These are phyloP conservation scores for Ophiostoma piceae DNA, from an alignment of 2,329 filamentous ascomycete species.

Conservation along the genomic window DNA sequence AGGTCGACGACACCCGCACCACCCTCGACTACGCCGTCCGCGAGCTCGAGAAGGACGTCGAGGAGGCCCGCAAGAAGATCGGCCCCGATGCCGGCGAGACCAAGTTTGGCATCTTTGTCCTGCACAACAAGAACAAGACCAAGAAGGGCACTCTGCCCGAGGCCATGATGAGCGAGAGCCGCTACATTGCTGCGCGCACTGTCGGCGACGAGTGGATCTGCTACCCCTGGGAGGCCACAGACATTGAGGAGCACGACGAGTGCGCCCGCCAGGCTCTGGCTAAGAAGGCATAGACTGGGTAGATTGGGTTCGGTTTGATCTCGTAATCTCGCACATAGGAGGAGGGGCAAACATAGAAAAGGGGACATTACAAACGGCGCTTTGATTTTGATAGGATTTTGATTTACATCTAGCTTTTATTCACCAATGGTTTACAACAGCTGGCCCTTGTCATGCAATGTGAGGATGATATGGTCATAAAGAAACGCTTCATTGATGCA, in stretches of 20 bases:
- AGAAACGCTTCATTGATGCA: neutral
- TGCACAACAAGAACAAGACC: conserved; percentile 96
- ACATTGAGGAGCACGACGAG: conserved; percentile 88
- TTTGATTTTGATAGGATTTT: conserved; percentile 3
- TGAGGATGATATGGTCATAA: neutral
- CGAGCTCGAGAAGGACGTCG: conserved; percentile 92
- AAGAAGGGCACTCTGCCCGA: conserved; percentile 85
- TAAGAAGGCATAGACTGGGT: conserved; percentile 15
- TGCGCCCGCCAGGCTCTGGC: conserved; percentile 49
- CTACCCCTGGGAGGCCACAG: conserved; percentile 95
- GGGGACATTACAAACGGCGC: conserved; percentile 12
- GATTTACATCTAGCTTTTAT: neutral
- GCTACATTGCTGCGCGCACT: conserved; percentile 82
- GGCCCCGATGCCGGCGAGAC: conserved; percentile 64
- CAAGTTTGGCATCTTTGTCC: conserved; percentile 87
- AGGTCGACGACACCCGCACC: conserved; percentile 92
- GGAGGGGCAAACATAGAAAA: neutral
- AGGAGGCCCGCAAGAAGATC: conserved; percentile 67
- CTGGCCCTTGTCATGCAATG: neutral
- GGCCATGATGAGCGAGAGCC: conserved; percentile 65
- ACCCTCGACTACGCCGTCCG: conserved; percentile 90
- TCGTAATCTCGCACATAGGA: neutral
- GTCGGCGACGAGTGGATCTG: conserved; percentile 96
- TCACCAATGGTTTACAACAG: neutral
- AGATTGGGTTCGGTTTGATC: neutral